Evolutionary conservation across 352 stramenopile genomes (phyloP), one percentile per base, ranked within the genome.

Genomic region (Pilasporangium apinafurcum): DNA sequence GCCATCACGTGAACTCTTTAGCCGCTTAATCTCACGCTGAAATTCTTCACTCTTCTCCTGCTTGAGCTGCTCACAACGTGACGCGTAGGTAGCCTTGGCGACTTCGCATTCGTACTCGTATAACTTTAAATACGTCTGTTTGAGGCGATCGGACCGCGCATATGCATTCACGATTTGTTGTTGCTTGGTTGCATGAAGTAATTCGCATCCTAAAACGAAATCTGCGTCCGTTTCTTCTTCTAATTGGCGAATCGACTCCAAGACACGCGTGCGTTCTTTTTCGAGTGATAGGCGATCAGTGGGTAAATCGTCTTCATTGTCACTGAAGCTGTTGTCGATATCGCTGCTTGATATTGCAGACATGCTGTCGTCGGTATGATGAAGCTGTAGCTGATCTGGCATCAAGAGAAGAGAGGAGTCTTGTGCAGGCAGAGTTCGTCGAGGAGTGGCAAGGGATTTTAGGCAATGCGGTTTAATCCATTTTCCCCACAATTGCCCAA

Each of bases 1-100:
- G 16, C 68, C 74, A 26, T 83, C 70, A 35, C 78, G 73, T 21
- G 74, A 62, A 22, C 62, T 77, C 47, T 72, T 52, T 4, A 86
- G 56, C 8, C 71, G 57, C 34, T 52, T 47, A 30, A 86, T 67
- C 48, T 86, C 74, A n/a, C 67, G 58, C 29, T 65, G 39, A 14
- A 84, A 59, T 27, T 81, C 74, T 4, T 48, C 44, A 37, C 58
- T 47, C 68, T 84, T 84, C 36, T 70, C 62, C 25, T 41, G 42
- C 48, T 87, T 46, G 9, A 87, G 61, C 52, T 75, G 54, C 21
- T 39, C 39, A 37, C 74, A 87, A 16, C 68, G 60, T n/a, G 31
- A 30, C n/a, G 35, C 25, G 71, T 78, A 80, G 14, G 44, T 55
- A 26, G 59, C 53, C 1, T 50, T 40, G 1, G 68, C 68, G 37